phyloP scores from a whole-genome alignment of 805 yeast genomes.

The Blastobotrys muscicola region DNA sequence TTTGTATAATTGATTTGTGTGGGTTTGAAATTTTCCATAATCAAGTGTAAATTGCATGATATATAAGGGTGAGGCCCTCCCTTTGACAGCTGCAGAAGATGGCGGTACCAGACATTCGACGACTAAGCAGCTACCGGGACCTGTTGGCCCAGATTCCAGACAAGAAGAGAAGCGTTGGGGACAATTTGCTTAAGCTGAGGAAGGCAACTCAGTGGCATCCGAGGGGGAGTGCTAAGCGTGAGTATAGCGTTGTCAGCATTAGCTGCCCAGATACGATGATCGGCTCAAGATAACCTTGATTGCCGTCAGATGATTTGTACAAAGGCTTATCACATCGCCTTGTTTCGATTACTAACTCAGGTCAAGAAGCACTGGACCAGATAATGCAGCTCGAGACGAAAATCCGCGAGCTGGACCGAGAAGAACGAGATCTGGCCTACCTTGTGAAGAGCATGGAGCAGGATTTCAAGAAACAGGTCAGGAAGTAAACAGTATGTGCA shows the following conservation, averaged over 20 bases:
- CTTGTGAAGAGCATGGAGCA: neutral
- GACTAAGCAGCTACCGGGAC: neutral
- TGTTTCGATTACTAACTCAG: neutral
- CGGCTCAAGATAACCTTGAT: no score
- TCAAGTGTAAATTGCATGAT: no score
- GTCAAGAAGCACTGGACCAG: neutral
- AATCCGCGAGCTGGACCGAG: conserved; percentile 1
- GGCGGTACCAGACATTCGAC: neutral
- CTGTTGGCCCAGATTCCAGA: conserved; percentile 1
- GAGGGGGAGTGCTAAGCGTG: conserved; percentile 1
- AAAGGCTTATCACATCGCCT: no score
- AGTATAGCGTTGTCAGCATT: neutral
- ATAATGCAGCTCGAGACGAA: neutral
- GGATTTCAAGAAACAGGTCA: no score
- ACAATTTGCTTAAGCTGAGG: neutral
- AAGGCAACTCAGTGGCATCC: conserved; percentile 1
- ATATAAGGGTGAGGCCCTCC: no score
- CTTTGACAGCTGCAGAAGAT: no score
- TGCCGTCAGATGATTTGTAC: no score
- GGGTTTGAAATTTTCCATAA: no score
- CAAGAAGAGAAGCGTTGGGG: neutral
- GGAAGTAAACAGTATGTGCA: no score
- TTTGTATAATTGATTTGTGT: no score
- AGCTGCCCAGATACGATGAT: no score
- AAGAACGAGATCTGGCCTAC: neutral